phyloP scores from a whole-genome alignment of 352 stramenopile species.

The Albugo laibachii region DNA sequence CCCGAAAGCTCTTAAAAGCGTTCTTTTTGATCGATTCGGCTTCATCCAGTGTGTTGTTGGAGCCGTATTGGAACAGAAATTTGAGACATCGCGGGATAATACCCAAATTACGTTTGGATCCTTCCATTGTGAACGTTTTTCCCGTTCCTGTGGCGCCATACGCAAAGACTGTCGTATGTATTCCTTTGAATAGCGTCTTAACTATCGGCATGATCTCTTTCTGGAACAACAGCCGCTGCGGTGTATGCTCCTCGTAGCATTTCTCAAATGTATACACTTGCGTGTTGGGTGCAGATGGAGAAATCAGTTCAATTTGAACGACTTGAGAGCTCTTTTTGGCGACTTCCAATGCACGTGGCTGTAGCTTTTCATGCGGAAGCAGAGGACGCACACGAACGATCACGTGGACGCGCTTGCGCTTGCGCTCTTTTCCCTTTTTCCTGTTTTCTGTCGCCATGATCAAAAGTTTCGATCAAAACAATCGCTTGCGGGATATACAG shows the following conservation, averaged over 20 bases:
- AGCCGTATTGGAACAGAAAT: constrained; percentile 18
- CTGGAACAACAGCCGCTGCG: constrained; percentile 18
- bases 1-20: neutral
- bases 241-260: constrained; percentile 18
- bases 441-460: no score
- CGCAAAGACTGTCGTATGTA: constrained; percentile 30
- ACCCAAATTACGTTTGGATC: constrained; percentile 21
- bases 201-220: constrained; percentile 19
- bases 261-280: constrained; percentile 18
- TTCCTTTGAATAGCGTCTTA: constrained; percentile 15
- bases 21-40: neutral
- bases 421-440: no score
- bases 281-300: constrained; percentile 1
- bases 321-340: neutral
- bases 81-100: constrained; percentile 25
- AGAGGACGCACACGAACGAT: constrained; percentile 21
- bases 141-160: constrained; percentile 35
- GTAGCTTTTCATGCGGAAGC: constrained; percentile 11
- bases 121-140: constrained; percentile 56
- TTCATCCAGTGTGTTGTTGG: neutral
- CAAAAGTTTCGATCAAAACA: no score
- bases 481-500: no score
- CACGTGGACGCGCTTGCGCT: constrained; percentile 8
- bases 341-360: constrained; percentile 8
- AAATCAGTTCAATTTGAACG: no score